A percentile compares a stretch with the other conserved stretches of the same genome.
Conservation (phyloP, 2,329 filamentous ascomycete genomes). For the Fusarium sp. region DNA sequence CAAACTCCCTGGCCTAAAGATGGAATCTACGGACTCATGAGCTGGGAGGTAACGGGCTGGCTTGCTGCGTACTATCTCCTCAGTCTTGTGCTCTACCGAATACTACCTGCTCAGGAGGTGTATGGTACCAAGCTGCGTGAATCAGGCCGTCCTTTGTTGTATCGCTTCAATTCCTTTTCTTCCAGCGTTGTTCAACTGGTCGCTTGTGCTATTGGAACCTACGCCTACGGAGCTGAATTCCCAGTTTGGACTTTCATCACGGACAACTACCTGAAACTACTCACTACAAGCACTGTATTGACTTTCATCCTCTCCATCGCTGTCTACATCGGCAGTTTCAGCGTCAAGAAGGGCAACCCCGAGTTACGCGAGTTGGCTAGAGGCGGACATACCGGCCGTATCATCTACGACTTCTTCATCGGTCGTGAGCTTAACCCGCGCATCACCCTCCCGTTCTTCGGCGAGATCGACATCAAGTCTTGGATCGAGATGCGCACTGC, state of each 20-base stretch:
- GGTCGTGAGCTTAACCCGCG: conserved; percentile 95
- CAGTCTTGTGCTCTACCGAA: conserved; percentile 76
- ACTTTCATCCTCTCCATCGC: conserved; percentile 77
- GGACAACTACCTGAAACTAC: conserved; percentile 86
- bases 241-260: conserved; percentile 90
- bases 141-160: conserved; percentile 76
- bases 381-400: conserved; percentile 83
- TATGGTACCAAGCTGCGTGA: conserved; percentile 76
- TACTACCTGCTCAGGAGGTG: conserved; percentile 78
- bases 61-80: conserved; percentile 81
- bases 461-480: conserved; percentile 87
- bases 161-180: conserved; percentile 82
- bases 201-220: conserved; percentile 77
- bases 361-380: conserved; percentile 80
- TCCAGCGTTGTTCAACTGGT: conserved; percentile 79
- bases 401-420: conserved; percentile 95
- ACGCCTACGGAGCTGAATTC: conserved; percentile 81
- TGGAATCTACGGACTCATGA: conserved; percentile 76
- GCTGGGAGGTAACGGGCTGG: conserved; percentile 74
- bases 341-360: conserved; percentile 77
- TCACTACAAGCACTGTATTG: conserved; percentile 84
- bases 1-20: conserved; percentile 82
- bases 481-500: conserved; percentile 90
- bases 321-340: conserved; percentile 84
- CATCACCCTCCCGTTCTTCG: conserved; percentile 79